phyloP scores from a whole-genome alignment of 495 filamentous ascomycete species.

The Aspergillus leporis region DNA sequence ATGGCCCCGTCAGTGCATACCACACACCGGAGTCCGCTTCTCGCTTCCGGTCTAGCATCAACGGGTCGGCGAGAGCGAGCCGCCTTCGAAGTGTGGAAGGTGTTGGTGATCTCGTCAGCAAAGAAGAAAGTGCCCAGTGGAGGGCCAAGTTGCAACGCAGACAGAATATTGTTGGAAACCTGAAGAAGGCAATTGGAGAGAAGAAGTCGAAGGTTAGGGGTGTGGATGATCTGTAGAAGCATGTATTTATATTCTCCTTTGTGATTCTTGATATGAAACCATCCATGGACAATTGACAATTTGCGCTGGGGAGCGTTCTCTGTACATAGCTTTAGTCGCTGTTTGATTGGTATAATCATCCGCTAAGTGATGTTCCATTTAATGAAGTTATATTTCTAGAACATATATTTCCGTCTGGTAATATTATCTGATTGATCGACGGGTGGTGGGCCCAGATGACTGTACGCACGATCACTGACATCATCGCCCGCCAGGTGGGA shows the following conservation, averaged over 20 bases:
- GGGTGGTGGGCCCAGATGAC: neutral
- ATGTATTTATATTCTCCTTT: constrained; percentile 5
- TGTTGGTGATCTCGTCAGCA: constrained; percentile 38
- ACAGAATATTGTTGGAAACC: constrained; percentile 49
- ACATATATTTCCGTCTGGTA: too few species aligned
- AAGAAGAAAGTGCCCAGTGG: constrained; percentile 59
- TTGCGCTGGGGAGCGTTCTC: constrained; percentile 11
- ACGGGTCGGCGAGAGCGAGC: constrained; percentile 46
- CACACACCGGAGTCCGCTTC: constrained; percentile 57
- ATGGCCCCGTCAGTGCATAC: constrained; percentile 43
- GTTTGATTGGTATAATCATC: constrained; percentile 10
- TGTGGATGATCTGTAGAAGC: constrained; percentile 37
- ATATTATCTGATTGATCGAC: too few species aligned
- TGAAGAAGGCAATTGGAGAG: constrained; percentile 42
- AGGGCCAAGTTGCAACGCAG: constrained; percentile 56
- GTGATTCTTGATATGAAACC: constrained; percentile 12
- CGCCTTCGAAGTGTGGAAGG: constrained; percentile 42
- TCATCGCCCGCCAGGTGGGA: neutral
- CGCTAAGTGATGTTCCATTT: neutral
- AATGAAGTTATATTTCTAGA: neutral
- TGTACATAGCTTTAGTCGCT: constrained; percentile 23
- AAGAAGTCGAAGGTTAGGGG: constrained; percentile 38
- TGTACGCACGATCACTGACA: neutral
- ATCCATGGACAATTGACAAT: constrained; percentile 13
- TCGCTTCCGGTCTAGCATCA: constrained; percentile 47